phyloP scores from a whole-genome alignment of 352 stramenopile genomes.

The Phytophthora ohioensis region DNA sequence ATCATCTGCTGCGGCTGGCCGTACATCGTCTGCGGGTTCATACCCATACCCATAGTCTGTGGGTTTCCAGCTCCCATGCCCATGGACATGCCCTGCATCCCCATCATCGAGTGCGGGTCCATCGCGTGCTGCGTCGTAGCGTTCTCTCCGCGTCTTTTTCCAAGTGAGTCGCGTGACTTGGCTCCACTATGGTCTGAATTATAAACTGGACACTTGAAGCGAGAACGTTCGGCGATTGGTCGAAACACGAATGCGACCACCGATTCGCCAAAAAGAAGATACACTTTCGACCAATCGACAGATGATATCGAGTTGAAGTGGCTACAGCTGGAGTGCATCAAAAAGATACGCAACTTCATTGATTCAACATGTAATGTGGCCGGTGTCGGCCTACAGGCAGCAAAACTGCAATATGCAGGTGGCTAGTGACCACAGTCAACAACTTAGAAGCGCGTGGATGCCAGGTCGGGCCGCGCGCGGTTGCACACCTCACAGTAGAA shows the following conservation, averaged over 20 bases:
- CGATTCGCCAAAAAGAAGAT: slow-evolving; percentile 29
- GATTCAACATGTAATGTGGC: background rate
- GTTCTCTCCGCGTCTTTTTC: slow-evolving; percentile 33
- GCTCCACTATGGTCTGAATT: slow-evolving; percentile 39
- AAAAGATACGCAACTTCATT: slow-evolving; percentile 4
- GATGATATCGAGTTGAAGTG: slow-evolving; percentile 15
- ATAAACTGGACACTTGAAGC: slow-evolving; percentile 47
- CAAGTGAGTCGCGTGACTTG: slow-evolving; percentile 34
- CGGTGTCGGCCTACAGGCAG: background rate
- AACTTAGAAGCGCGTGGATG: slow-evolving; percentile 73
- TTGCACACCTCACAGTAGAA: slow-evolving; percentile 94
- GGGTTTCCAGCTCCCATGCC: slow-evolving; percentile 43
- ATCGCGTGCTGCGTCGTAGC: slow-evolving; percentile 41
- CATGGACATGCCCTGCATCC: slow-evolving; percentile 73
- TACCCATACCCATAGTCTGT: slow-evolving; percentile 54
- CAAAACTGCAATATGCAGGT: slow-evolving; percentile 21
- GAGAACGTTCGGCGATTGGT: slow-evolving; percentile 30
- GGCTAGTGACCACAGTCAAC: too few species aligned
- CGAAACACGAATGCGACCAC: slow-evolving; percentile 6
- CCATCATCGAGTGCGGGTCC: slow-evolving; percentile 65
- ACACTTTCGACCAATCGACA: slow-evolving; percentile 29
- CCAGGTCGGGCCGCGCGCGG: slow-evolving; percentile 78
- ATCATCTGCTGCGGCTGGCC: slow-evolving; percentile 57
- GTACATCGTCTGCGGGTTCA: slow-evolving; percentile 52
- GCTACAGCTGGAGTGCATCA: slow-evolving; percentile 5